Conservation (phyloP, 495 filamentous ascomycete species). For the Hypoxylon perforatum region DNA sequence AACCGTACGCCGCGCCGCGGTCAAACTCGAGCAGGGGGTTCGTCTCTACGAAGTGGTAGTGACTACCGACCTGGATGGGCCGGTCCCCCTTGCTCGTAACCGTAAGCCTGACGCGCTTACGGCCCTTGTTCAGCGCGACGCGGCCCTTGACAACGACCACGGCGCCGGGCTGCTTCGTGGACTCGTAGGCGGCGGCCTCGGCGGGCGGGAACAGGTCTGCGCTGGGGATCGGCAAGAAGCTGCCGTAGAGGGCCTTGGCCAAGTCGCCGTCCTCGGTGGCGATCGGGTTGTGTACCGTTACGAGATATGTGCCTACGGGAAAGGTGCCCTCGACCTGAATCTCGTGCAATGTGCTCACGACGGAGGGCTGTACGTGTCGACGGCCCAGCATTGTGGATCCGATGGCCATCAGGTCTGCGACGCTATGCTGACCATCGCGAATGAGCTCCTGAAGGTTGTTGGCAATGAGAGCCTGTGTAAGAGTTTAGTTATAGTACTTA, state of each 20-base stretch:
- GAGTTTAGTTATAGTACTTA: conserved; percentile 4
- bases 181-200: conserved; percentile 69
- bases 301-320: conserved; percentile 87
- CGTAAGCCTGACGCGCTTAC: conserved; percentile 76
- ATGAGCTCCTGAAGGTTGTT: conserved; percentile 94
- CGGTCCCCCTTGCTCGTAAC: conserved; percentile 91
- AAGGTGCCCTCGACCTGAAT: conserved; percentile 97
- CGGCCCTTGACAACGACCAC: conserved; percentile 76
- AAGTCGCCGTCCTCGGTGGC: conserved; percentile 88
- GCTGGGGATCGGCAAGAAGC: conserved; percentile 87
- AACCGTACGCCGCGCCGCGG: conserved; percentile 84
- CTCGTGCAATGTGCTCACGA: conserved; percentile 78
- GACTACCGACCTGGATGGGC: conserved; percentile 92
- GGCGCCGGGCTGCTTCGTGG: conserved; percentile 79
- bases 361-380: conserved; percentile 89
- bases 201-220: conserved; percentile 69
- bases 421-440: conserved; percentile 93
- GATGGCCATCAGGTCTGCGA: conserved; percentile 91
- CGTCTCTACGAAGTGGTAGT: conserved; percentile 96
- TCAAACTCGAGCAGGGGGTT: conserved; percentile 94
- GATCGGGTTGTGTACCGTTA: conserved; percentile 93
- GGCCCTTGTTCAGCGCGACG: conserved; percentile 77
- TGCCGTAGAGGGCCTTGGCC: conserved; percentile 86
- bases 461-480: conserved; percentile 83
- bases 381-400: conserved; percentile 94